phyloP scores from a whole-genome alignment of 169 alveolate genomes.

The Blepharisma undulans region DNA sequence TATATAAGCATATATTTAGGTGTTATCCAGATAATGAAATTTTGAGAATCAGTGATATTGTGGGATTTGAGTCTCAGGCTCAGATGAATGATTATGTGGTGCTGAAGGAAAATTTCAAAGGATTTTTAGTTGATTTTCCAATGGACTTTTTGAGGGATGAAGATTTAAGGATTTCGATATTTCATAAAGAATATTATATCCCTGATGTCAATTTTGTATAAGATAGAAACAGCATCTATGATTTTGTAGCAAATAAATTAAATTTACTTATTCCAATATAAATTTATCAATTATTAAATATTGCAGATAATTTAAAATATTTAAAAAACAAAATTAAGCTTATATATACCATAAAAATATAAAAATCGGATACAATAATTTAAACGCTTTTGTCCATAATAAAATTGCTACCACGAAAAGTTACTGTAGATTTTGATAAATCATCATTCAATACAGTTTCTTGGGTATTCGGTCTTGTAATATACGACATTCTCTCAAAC shows the following conservation, averaged over 20 bases:
- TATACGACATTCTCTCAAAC: background rate
- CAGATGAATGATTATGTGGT: background rate
- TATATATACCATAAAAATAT: no score
- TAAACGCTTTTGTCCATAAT: background rate
- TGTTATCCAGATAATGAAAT: conserved; percentile 31
- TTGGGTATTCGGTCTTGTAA: background rate
- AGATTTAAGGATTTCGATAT: background rate
- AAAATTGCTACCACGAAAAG: background rate
- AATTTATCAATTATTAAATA: no score
- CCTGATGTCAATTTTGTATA: conserved; percentile 31
- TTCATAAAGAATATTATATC: background rate
- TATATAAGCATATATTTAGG: conserved; percentile 46
- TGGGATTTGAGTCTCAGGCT: background rate
- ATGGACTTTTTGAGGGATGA: background rate
- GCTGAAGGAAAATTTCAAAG: background rate
- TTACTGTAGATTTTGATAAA: background rate
- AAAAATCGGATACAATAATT: no score
- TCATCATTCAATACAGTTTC: background rate
- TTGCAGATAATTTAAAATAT: no score
- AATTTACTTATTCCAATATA: background rate
- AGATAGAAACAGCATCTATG: background rate
- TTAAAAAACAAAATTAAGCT: no score
- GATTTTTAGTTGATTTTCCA: conserved; percentile 14
- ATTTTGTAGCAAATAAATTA: background rate
- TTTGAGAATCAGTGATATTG: background rate